Evolutionary conservation across 2,329 filamentous ascomycete species (phyloP), one percentile per base, ranked within the genome.

Genomic region (Esteya vermicola): DNA sequence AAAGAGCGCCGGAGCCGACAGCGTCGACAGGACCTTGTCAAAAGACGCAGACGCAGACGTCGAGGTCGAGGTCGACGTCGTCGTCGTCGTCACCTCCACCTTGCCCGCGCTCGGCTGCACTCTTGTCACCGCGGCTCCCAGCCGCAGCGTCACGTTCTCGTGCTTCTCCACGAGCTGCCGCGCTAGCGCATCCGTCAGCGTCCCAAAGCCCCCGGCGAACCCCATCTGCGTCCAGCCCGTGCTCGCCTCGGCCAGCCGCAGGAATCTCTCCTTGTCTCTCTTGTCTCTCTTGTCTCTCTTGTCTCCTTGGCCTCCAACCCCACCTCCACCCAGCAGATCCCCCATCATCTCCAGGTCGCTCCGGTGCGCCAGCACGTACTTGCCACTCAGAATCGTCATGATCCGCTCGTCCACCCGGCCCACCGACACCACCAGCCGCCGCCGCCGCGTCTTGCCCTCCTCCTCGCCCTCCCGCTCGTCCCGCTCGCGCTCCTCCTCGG

Each of bases 21-120:
- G 57, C n/a, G 80, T 78, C 16, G 75, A 79, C 38, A 85, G 69
- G 38, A 76, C 73, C 48, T 76, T 70, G 54, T 75, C 61, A 52
- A 70, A 72, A 46, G 46, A 32, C 20, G 39, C 41, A 13, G 54
- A 1, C 7, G 26, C 12, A 6, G 32, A 9, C 1, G 46, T 22
- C 41, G 26, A 14, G 42, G 25, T 19, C 48, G 42, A 25, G 41
- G 44, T 8, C 28, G 21, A 42, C 26, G 4, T 8, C 16, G 33
- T 10, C 21, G 7, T 9, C 21, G 33, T 23, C 26, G 18, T 13
- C 35, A 36, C 18, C 22, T 33, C 10, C 25, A 26, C 25, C 28
- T n/a, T 7, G 13, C 21, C 36, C 1, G 9, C 18, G 1, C 18
- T 31, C 30, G 25, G 13, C 16, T n/a, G 19, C 42, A 84, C 48